Evolutionary conservation across 352 stramenopile species (phyloP), one percentile per base, ranked within the genome.

Genomic region (Pythium periplocum): DNA sequence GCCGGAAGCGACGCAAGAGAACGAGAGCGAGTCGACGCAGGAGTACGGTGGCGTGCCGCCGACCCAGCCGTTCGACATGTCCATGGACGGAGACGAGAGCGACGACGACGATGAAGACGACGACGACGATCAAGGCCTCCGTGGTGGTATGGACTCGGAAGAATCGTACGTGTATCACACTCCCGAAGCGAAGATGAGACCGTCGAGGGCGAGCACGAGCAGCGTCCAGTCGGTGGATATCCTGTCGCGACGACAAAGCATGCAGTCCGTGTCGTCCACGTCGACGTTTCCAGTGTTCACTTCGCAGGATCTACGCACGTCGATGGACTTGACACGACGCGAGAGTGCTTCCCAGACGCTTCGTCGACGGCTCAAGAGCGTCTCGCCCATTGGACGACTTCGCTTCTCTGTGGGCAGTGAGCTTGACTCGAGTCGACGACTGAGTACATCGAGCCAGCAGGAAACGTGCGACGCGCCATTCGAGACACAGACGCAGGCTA

Each of bases 111-210:
- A 32, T 5, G 30, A 51, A 48, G 4, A 53, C 4, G 36, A 54
- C 26, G 54, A 61, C 5, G 48, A 45, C 30, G 54, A 61, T 3
- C 4, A 30, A 1, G 37, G 3, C 6, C 43, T 60, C 8, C 51
- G 48, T 4, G 52, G 47, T 3, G 54, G 76, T 39, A 61, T 64
- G 8, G 44, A 64, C 37, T 66, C 61, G 33, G 48, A 72, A 41
- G 61, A 52, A 12, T 92, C 81, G 32, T 92, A 90, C 48, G 75
- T 88, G 31, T 92, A 90, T 62, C 65, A 53, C 32, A 92, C 81
- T 0, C 78, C 81, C 2, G 51, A 65, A 49, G 49, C 58, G 49
- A 49, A 52, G 55, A 34, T 6, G 17, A 45, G n/a, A 4, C 31
- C 17, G 31, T 39, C 34, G 51, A 34, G 34, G 6, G 12, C 42